Percentiles rank a stretch among this genome's conserved stretches.
Conservation (phyloP, 805 yeast species). For the Kodamaea leandrae region DNA sequence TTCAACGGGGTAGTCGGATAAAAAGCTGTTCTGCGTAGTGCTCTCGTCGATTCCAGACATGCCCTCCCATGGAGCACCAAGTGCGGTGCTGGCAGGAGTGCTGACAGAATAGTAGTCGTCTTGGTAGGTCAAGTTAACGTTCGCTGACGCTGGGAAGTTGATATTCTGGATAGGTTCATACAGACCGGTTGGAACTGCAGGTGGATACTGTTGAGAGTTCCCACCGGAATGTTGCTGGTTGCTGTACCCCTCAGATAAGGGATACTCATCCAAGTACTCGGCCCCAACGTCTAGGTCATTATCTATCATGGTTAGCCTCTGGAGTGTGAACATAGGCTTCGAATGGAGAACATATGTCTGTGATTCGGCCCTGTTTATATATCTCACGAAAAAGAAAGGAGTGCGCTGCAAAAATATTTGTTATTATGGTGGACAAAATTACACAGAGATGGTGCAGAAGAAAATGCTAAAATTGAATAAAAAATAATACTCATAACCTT, state of each 20-base stretch:
- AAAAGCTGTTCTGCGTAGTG: neutral
- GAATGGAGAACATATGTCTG: neutral
- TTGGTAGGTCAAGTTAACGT: neutral
- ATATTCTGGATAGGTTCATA: neutral
- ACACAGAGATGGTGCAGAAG: conserved; percentile 4
- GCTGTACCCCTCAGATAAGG: neutral
- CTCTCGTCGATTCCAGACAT: neutral
- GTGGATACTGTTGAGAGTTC: neutral
- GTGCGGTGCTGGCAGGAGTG: neutral
- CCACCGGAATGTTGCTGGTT: neutral
- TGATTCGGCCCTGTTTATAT: conserved; percentile 3
- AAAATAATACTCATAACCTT: conserved; percentile 1
- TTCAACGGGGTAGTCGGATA: neutral
- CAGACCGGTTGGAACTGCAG: neutral
- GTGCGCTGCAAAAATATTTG: neutral
- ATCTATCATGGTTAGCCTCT: neutral
- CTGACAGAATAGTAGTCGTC: conserved; percentile 1
- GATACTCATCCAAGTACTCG: neutral
- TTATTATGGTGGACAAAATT: neutral
- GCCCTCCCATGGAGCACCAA: neutral
- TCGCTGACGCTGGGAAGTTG: neutral
- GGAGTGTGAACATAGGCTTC: conserved; percentile 2
- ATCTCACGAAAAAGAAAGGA: conserved; percentile 5
- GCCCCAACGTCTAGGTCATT: conserved; percentile 1
- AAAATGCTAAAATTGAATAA: conserved; percentile 1